Conservation (phyloP, 2,329 filamentous ascomycete genomes). For the Fusarium sublunatum region DNA sequence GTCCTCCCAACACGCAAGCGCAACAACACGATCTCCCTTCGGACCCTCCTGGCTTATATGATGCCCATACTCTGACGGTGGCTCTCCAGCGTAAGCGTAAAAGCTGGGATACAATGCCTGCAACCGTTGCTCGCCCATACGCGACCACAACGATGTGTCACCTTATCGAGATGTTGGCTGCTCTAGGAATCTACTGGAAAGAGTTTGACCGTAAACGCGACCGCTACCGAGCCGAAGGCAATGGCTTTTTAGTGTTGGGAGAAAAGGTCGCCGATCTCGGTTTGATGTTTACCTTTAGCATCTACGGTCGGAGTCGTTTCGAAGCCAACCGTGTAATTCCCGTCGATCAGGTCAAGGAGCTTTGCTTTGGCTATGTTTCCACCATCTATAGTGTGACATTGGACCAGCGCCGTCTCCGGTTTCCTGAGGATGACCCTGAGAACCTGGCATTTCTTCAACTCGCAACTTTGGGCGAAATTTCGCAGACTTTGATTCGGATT, state of each 20-base stretch:
- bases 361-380: slow-evolving; percentile 66
- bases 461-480: slow-evolving; percentile 61
- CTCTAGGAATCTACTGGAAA: slow-evolving; percentile 68
- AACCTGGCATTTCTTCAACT: slow-evolving; percentile 60
- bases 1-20: slow-evolving; percentile 36
- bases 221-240: slow-evolving; percentile 66
- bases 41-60: slow-evolving; percentile 41
- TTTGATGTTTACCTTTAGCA: slow-evolving; percentile 65
- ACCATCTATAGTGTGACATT: slow-evolving; percentile 61
- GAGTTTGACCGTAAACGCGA: slow-evolving; percentile 65
- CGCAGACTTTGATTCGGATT: slow-evolving; percentile 63
- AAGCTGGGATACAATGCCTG: slow-evolving; percentile 65
- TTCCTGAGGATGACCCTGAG: slow-evolving; percentile 55
- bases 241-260: slow-evolving; percentile 64
- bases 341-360: slow-evolving; percentile 63
- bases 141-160: slow-evolving; percentile 67
- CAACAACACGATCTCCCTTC: slow-evolving; percentile 35
- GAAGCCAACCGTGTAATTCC: slow-evolving; percentile 64
- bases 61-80: slow-evolving; percentile 57
- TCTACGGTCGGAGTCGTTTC: slow-evolving; percentile 62
- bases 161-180: slow-evolving; percentile 64
- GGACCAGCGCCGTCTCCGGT: slow-evolving; percentile 54
- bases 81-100: slow-evolving; percentile 60
- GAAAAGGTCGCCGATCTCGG: slow-evolving; percentile 61
- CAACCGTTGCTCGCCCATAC: slow-evolving; percentile 60